Conservation (phyloP, 2,329 filamentous ascomycete species). For the Calonectria leucothoes region DNA sequence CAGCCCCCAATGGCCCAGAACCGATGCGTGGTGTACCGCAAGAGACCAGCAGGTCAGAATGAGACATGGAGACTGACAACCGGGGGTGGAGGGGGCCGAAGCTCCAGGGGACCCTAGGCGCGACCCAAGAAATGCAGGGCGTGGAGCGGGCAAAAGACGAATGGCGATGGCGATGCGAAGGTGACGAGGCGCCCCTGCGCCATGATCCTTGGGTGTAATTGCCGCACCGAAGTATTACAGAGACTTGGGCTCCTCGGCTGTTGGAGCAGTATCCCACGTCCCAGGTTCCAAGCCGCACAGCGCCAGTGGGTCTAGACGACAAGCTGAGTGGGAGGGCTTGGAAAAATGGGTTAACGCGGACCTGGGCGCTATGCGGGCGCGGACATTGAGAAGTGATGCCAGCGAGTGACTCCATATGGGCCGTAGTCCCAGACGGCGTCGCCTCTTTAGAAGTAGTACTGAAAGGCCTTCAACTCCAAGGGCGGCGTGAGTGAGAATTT, state of each 20-base stretch:
- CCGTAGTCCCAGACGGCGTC: slow-evolving; percentile 9
- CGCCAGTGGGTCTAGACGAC: slow-evolving; percentile 32
- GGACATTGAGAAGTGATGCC: slow-evolving; percentile 24
- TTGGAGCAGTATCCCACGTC: slow-evolving; percentile 1
- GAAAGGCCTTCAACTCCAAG: slow-evolving; percentile 5
- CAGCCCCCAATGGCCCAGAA: neutral
- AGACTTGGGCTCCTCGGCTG: slow-evolving; percentile 8
- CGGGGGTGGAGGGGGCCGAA: slow-evolving; percentile 1
- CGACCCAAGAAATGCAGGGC: slow-evolving; percentile 10
- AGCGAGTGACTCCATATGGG: slow-evolving; percentile 15
- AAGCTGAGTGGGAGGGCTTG: slow-evolving; percentile 20
- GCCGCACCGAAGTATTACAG: slow-evolving; percentile 30
- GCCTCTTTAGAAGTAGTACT: neutral
- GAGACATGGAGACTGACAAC: neutral
- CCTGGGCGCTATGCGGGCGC: slow-evolving; percentile 22
- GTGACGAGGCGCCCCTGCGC: slow-evolving; percentile 22
- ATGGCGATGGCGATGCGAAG: slow-evolving; percentile 9
- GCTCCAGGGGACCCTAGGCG: neutral
- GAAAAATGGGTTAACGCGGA: slow-evolving; percentile 36
- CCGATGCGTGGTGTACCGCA: neutral
- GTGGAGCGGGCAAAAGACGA: neutral
- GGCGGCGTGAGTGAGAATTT: neutral
- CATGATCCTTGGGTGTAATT: slow-evolving; percentile 31
- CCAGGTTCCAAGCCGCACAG: slow-evolving; percentile 21
- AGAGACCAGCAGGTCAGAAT: neutral